Evolutionary conservation across 495 filamentous ascomycete genomes (phyloP).

Genomic region (Neurospora intermedia): DNA sequence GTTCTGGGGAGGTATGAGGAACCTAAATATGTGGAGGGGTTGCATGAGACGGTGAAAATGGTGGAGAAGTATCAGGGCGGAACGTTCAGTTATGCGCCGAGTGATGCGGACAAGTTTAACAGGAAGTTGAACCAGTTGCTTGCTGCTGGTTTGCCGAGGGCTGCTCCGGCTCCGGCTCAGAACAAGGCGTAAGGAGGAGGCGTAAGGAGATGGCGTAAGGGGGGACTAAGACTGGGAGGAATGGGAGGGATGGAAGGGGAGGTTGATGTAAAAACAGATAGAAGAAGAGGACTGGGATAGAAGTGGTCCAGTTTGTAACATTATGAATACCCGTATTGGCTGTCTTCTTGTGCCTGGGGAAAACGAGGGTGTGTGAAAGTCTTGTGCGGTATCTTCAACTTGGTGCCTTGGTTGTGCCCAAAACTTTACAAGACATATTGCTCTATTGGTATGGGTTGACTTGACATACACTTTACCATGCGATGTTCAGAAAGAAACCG

Average conservation of each 20-base stretch:
- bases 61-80: slow-evolving; percentile 24
- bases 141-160: slow-evolving; percentile 6
- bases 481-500: no score
- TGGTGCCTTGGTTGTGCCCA: background rate
- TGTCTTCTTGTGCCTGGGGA: background rate
- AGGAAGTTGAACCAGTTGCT: slow-evolving; percentile 18
- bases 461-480: no score
- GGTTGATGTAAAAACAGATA: background rate
- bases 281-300: background rate
- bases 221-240: no score
- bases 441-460: background rate
- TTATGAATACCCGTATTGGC: background rate
- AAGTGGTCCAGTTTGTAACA: background rate
- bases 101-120: slow-evolving; percentile 13
- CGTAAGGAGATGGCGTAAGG: no score
- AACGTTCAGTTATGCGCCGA: slow-evolving; percentile 13
- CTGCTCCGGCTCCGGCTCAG: slow-evolving; percentile 1
- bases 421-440: background rate
- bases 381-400: background rate
- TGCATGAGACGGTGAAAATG: slow-evolving; percentile 19
- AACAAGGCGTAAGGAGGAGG: slow-evolving; percentile 2
- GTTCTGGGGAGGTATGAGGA: slow-evolving; percentile 32
- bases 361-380: background rate
- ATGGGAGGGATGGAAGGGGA: no score
- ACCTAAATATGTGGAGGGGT: slow-evolving; percentile 15